Conservation (phyloP, 805 yeast species). For the Myxozyma vanderwaltii region DNA sequence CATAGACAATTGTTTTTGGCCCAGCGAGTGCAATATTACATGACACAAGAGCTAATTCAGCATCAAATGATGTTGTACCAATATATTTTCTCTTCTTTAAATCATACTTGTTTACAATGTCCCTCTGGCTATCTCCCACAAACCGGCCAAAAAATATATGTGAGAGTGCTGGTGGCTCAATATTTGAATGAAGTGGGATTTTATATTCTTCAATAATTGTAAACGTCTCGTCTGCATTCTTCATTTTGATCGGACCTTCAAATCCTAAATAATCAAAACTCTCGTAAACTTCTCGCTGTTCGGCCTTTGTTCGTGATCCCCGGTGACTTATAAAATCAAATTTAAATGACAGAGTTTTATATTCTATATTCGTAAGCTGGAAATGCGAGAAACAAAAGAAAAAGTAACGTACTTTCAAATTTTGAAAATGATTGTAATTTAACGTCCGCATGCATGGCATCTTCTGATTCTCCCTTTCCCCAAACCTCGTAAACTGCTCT, state of each 20-base stretch:
- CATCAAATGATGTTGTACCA: constrained; percentile 97
- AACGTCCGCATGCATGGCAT: constrained; percentile 59
- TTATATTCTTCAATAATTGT: constrained; percentile 75
- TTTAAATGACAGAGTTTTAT: constrained; percentile 61
- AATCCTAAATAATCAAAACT: constrained; percentile 69
- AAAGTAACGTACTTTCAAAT: constrained; percentile 30
- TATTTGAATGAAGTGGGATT: constrained; percentile 33
- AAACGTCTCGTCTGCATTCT: constrained; percentile 69
- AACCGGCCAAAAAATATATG: constrained; percentile 75
- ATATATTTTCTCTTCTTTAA: constrained; percentile 80
- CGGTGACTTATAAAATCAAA: constrained; percentile 79
- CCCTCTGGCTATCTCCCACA: constrained; percentile 65
- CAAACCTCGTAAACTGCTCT: constrained; percentile 81
- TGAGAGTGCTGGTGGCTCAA: constrained; percentile 51
- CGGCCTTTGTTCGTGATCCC: constrained; percentile 58
- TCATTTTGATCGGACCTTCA: constrained; percentile 76
- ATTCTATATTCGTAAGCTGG: constrained; percentile 34
- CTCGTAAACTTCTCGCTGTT: constrained; percentile 67
- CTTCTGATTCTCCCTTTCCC: constrained; percentile 66
- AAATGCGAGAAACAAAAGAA: background rate
- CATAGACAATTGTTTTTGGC: constrained; percentile 70
- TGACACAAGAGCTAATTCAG: constrained; percentile 83
- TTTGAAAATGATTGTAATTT: constrained; percentile 37
- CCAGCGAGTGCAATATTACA: constrained; percentile 81
- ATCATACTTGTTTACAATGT: constrained; percentile 75